Percentiles rank a stretch among this genome's conserved stretches.
phyloP scores from a whole-genome alignment of 345 rosid species.

The Gossypium raimondii region DNA sequence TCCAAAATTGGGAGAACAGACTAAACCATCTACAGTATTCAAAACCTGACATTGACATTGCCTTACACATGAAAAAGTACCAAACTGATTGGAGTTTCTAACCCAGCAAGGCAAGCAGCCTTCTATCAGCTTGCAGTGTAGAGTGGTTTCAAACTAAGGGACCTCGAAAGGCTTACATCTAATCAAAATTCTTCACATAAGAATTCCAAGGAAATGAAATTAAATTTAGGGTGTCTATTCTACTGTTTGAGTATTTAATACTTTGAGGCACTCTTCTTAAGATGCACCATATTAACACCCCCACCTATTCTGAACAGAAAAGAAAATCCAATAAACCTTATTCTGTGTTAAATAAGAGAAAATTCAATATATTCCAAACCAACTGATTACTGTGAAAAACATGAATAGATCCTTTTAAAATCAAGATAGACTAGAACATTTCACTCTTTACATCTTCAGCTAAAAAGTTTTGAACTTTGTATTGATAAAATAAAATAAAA shows the following conservation, averaged over 20 bases:
- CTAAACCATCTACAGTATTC: background rate
- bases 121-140: slow-evolving; percentile 3
- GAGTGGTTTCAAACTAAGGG: background rate
- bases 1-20: background rate
- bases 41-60: background rate
- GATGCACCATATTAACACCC: background rate
- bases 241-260: background rate
- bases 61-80: background rate
- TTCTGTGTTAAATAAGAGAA: background rate
- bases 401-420: background rate
- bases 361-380: background rate
- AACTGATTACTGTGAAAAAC: background rate
- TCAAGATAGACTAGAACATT: background rate
- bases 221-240: background rate
- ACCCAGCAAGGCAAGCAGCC: background rate
- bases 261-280: background rate
- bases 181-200: background rate
- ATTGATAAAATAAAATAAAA: background rate
- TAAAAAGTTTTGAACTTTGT: background rate
- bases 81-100: background rate
- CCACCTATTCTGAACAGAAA: too few species aligned
- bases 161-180: background rate
- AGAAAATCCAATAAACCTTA: background rate
- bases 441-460: background rate
- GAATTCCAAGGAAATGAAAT: background rate